Conservation (phyloP, 768 basidiomycete genomes). For the Heimioporus sp. region DNA sequence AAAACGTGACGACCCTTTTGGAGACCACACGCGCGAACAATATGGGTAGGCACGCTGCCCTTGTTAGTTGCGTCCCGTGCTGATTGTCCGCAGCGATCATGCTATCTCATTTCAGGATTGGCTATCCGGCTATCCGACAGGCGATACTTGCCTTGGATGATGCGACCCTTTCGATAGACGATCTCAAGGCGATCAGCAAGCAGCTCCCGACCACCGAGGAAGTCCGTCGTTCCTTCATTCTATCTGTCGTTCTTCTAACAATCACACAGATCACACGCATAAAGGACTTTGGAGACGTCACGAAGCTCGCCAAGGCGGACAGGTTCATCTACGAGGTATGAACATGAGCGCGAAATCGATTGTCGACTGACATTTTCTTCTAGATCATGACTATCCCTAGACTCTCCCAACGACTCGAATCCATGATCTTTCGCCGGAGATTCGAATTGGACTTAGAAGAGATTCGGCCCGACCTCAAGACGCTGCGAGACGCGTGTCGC, state of each 20-base stretch:
- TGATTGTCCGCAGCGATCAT: conserved; percentile 62
- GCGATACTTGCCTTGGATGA: conserved; percentile 77
- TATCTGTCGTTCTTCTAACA: background rate
- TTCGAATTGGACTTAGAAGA: conserved; percentile 84
- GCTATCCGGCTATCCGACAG: conserved; percentile 60
- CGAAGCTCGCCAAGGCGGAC: conserved; percentile 79
- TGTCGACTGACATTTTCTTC: conserved; percentile 5
- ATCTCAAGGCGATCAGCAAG: conserved; percentile 70
- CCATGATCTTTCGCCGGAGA: conserved; percentile 75
- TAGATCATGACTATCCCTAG: conserved; percentile 81
- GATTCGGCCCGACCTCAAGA: conserved; percentile 76
- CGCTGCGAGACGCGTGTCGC: conserved; percentile 63
- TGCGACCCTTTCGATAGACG: conserved; percentile 60
- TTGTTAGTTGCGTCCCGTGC: background rate
- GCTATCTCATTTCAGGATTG: conserved; percentile 71
- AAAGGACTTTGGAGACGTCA: conserved; percentile 66
- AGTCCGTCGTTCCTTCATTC: conserved; percentile 34
- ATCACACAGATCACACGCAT: conserved; percentile 55
- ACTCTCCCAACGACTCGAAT: too few species aligned
- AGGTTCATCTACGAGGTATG: conserved; percentile 76
- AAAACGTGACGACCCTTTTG: conserved; percentile 66
- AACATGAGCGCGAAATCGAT: background rate
- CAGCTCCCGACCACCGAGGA: conserved; percentile 84
- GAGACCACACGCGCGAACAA: conserved; percentile 85
- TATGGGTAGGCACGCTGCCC: conserved; percentile 50